Evolutionary conservation across 306 rosid species (phyloP).

Genomic region (Potentilla sterilis): DNA sequence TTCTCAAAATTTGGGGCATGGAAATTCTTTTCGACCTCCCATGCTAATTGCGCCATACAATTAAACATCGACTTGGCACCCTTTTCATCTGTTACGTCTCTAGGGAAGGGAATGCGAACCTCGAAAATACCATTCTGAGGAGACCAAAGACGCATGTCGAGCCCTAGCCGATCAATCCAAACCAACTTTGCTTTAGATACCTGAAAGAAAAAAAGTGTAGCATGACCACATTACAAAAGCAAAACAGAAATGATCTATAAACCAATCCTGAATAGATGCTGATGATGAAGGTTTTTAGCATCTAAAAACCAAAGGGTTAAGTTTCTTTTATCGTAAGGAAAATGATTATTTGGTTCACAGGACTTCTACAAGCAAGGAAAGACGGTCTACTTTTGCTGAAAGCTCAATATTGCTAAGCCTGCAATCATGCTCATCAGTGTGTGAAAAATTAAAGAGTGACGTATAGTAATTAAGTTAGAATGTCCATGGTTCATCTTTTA

Average conservation of each 20-base stretch:
- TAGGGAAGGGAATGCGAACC: constrained; percentile 79
- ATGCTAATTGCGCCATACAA: constrained; percentile 88
- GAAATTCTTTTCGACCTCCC: constrained; percentile 91
- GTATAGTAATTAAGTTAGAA: background rate
- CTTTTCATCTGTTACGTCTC: constrained; percentile 80
- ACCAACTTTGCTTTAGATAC: constrained; percentile 82
- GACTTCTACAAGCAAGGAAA: background rate
- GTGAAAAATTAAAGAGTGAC: background rate
- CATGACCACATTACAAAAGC: background rate
- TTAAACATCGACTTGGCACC: constrained; percentile 85
- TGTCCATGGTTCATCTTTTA: background rate
- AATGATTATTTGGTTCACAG: background rate
- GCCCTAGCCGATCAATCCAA: constrained; percentile 89
- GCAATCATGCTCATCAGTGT: background rate
- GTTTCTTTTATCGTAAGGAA: background rate
- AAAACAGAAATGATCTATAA: background rate
- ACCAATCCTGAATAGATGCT: background rate
- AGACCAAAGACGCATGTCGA: constrained; percentile 69
- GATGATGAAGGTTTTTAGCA: background rate
- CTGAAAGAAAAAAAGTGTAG: constrained; percentile 30
- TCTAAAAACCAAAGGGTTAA: background rate
- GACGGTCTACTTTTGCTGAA: background rate
- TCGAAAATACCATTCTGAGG: constrained; percentile 62
- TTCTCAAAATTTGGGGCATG: constrained; percentile 53
- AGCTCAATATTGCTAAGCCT: background rate